Evolutionary conservation across 192 early-diverging fungal species (phyloP), one percentile per base, ranked within the genome.

Genomic region (Spizellomyces punctatus): DNA sequence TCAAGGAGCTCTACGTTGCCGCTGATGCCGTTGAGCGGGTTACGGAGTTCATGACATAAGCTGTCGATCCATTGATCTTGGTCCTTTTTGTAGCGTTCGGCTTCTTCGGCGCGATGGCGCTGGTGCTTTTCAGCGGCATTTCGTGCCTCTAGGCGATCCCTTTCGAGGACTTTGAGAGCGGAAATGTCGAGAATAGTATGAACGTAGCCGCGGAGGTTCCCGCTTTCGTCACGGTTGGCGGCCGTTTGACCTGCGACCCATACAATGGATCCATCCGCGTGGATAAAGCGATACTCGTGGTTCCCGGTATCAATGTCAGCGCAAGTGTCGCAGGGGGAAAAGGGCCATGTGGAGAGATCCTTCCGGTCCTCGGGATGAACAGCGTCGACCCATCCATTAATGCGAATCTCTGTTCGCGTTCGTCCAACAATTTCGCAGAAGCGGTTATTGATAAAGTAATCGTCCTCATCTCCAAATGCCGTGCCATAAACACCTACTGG

Each of bases 41-140:
- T 79, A 19, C 78, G 69, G 19, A 79, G 47, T 58, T 79, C 78
- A 58, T 79, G 78, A 43, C 74, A 76, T 44, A 76, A 71, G 64
- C 61, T 63, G 36, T 67, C 66, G 36, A 78, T 76, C 45, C 74
- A 71, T 42, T 42, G 59, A 22, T 79, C 78, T 42, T 71, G 71
- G 14, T 72, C 63, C 36, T 66, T 67, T 27, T 67, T 60, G 19
- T 63, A 67, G 17, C 76, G 64, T 17, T 76, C 75, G 16, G 78
- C 78, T 14, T 70, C 69, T n/a, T 54, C 12, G 55, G 71, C 44
- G 45, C 66, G 67, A n/a, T 45, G 22, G 9, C n/a, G 10, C 22
- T 76, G 61, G 46, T 47, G 12, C 50, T 77, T 19, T 47, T 76
- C 73, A 19, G 72, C 75, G 12, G 72, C 54, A 19, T 55, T 27